phyloP scores from a whole-genome alignment of 2,329 filamentous ascomycete species.

The Eurotiales sp. region DNA sequence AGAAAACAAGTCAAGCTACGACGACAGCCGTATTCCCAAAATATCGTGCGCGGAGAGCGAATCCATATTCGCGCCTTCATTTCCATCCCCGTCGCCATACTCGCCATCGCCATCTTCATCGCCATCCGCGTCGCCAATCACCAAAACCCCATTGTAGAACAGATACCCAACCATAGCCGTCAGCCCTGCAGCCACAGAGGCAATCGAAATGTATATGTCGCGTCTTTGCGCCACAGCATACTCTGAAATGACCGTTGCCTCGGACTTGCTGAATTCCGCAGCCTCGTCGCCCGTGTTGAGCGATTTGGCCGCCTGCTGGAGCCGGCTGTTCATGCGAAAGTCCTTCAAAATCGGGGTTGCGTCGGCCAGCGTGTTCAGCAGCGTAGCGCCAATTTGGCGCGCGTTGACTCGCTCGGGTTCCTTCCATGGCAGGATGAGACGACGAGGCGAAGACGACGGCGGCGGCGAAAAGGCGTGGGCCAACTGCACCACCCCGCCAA shows the following conservation, averaged over 20 bases:
- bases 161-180: conserved; percentile 36
- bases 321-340: conserved; percentile 34
- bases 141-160: conserved; percentile 26
- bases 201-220: conserved; percentile 35
- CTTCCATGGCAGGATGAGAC: conserved; percentile 31
- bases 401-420: conserved; percentile 30
- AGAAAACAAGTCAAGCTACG: background rate
- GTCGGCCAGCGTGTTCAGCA: conserved; percentile 34
- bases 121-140: conserved; percentile 6
- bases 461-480: conserved; percentile 20
- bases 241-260: conserved; percentile 24
- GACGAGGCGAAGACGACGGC: too few relatives aligned
- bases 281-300: conserved; percentile 11
- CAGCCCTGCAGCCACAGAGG: conserved; percentile 30
- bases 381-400: conserved; percentile 29
- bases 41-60: conserved; percentile 4
- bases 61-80: background rate
- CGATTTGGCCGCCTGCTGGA: conserved; percentile 30
- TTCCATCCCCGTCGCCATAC: conserved; percentile 3
- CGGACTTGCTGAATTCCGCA: conserved; percentile 21
- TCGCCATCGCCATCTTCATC: conserved; percentile 6
- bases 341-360: conserved; percentile 34
- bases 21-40: background rate
- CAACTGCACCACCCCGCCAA: conserved; percentile 28
- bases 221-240: conserved; percentile 25